Base-by-base conservation (phyloP, 2,329 filamentous ascomycete species). In the Fusarium sp. region DNA sequence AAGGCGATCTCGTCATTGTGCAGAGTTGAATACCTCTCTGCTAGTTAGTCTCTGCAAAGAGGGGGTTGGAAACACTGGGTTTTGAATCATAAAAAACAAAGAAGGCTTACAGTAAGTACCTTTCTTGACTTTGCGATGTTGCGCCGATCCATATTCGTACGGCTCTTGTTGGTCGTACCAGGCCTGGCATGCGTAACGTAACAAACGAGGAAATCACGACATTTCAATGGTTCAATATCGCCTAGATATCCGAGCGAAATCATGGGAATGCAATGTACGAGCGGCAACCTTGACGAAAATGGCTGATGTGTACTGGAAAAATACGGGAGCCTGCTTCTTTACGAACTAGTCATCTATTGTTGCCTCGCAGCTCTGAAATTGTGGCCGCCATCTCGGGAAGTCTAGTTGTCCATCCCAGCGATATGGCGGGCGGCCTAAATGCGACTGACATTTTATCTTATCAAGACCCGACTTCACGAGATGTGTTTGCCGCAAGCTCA, bases 1-100 rank as follows among this genome's bases (percentile, higher is more conserved):
- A 20, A 67, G 30, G 28, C 10, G 20, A 63, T 60, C 61, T 55
- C 69, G 57, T 72, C 62, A 70, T 72, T 53, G 49, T 61, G 62
- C 69, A 71, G 68, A 55, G 3, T 30, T 16, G 15, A 46, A 59
- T 46, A 31, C 50, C 42, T 28, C 18, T 30, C 30, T 30, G 13
- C 9, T 38, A 45, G 45, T 20, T 57, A 54, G 20, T 38, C 26
- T 49, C 23, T 30, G 12, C 13, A 54, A 57, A 31, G 20, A 49
- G 62, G 47, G 47, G 47, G 33, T 28, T 38, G 31, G 26, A 50
- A 38, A 26, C n/a, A 50, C 23, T 41, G 18, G 8, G 31, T 15
- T 28, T 38, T 38, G 55, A 66, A 45, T 33, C 47, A 70, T 45
- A 30, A 44, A 41, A 54, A 30, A 31, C 12, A 34, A 44, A 15